Evolutionary conservation across 306 rosid genomes (phyloP).

Genomic region (Rubus idaeus): DNA sequence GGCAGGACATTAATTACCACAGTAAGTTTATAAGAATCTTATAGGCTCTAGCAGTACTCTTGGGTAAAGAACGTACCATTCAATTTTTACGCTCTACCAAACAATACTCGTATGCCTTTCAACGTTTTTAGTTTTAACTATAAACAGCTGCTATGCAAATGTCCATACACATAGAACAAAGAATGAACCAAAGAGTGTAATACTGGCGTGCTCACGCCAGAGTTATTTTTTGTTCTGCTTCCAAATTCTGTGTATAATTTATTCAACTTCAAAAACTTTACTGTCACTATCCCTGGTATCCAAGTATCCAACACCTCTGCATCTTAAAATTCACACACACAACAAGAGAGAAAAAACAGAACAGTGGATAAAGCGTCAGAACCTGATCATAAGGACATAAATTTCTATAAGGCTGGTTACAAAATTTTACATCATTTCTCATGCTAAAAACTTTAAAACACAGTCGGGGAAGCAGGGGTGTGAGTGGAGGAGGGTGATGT

Average conservation of each 20-base stretch:
- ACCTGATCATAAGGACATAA: conserved; percentile 22
- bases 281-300: conserved; percentile 36
- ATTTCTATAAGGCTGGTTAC: conserved; percentile 31
- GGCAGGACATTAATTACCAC: background rate
- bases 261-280: conserved; percentile 39
- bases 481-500: conserved; percentile 80
- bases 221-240: background rate
- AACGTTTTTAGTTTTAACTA: background rate
- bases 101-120: background rate
- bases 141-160: conserved; percentile 6
- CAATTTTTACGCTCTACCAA: background rate
- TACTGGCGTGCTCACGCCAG: conserved; percentile 1
- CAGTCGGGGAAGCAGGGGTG: conserved; percentile 47
- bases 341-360: conserved; percentile 20
- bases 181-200: background rate
- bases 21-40: too few relatives aligned
- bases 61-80: background rate
- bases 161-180: conserved; percentile 1
- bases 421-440: conserved; percentile 39
- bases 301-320: conserved; percentile 29
- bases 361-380: conserved; percentile 21
- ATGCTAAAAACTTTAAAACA: conserved; percentile 24
- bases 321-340: conserved; percentile 19
- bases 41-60: too few relatives aligned
- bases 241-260: conserved; percentile 34